Conservation (phyloP, 2,329 filamentous ascomycete species). For the Alternaria gansuensis region DNA sequence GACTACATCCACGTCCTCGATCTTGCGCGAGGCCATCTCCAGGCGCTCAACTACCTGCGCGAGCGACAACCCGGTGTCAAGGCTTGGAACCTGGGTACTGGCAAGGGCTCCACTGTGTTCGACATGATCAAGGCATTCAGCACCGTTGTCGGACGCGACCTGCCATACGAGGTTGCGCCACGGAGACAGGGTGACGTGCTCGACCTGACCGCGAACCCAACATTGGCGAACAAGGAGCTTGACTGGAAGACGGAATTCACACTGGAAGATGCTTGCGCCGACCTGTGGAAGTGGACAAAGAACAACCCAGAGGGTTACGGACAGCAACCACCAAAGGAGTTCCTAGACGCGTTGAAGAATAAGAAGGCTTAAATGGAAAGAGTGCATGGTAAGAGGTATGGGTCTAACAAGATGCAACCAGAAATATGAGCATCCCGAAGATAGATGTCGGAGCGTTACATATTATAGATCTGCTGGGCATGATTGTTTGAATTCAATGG, state of each 20-base stretch:
- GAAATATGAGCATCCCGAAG: background rate
- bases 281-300: conserved; percentile 96
- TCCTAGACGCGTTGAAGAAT: conserved; percentile 67
- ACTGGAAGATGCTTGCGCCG: conserved; percentile 90
- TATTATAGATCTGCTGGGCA: conserved; percentile 4
- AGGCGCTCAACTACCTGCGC: conserved; percentile 89
- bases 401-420: background rate
- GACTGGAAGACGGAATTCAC: conserved; percentile 90
- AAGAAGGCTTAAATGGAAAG: conserved; percentile 26
- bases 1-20: conserved; percentile 99
- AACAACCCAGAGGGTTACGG: conserved; percentile 97
- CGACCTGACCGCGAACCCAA: conserved; percentile 91
- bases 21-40: conserved; percentile 83
- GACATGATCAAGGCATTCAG: conserved; percentile 98
- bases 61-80: conserved; percentile 86
- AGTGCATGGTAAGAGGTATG: background rate
- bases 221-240: conserved; percentile 85
- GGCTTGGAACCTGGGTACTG: conserved; percentile 96
- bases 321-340: conserved; percentile 84
- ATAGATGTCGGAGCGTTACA: background rate
- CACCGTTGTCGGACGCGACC: conserved; percentile 81
- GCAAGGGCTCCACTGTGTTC: conserved; percentile 92
- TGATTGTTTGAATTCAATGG: background rate
- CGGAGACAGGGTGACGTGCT: conserved; percentile 90
- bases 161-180: conserved; percentile 85